A percentile compares a stretch with the other conserved stretches of the same genome.
These are phyloP conservation scores for Colletotrichum simmondsii DNA, from an alignment of 2,329 filamentous ascomycete genomes.

Conservation along the genomic window DNA sequence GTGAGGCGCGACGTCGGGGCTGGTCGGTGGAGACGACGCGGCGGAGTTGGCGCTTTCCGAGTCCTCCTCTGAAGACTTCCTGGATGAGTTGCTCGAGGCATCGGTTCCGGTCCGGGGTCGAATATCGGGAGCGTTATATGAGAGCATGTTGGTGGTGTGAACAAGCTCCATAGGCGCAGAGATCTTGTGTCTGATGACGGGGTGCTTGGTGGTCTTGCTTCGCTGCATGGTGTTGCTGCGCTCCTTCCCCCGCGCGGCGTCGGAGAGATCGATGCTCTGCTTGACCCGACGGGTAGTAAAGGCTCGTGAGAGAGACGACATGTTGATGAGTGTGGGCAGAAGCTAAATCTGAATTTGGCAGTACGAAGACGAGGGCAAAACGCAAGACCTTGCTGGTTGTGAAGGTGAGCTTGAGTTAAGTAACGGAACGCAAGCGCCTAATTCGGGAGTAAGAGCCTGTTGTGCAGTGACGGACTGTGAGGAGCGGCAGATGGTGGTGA, in stretches of 20 bases:
- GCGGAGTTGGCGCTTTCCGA: slow-evolving; percentile 71
- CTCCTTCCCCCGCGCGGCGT: slow-evolving; percentile 41
- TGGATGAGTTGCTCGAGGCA: slow-evolving; percentile 63
- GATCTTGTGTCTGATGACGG: slow-evolving; percentile 75
- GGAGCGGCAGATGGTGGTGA: slow-evolving; percentile 26
- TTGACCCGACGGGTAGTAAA: slow-evolving; percentile 77
- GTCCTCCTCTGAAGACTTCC: slow-evolving; percentile 75
- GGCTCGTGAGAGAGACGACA: slow-evolving; percentile 74
- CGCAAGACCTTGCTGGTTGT: not conserved
- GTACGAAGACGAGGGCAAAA: not conserved
- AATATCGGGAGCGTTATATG: slow-evolving; percentile 93
- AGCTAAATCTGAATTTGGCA: not conserved
- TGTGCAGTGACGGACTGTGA: slow-evolving; percentile 15
- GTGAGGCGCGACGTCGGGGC: slow-evolving; percentile 72
- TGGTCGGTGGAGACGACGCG: slow-evolving; percentile 72
- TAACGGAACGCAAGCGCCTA: slow-evolving; percentile 23
- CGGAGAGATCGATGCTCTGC: slow-evolving; percentile 60
- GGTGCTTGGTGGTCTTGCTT: slow-evolving; percentile 61
- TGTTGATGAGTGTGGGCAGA: slow-evolving; percentile 39
- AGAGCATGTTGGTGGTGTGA: slow-evolving; percentile 95
- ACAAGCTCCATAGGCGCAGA: slow-evolving; percentile 88
- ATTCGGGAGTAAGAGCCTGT: slow-evolving; percentile 14
- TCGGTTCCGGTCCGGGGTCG: slow-evolving; percentile 54
- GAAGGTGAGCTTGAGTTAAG: slow-evolving; percentile 13
- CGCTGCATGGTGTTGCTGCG: slow-evolving; percentile 49